These are phyloP conservation scores for Climacium dendroides DNA, from an alignment of 225 moss, liverwort and hornwort species.

Conservation along the genomic window DNA sequence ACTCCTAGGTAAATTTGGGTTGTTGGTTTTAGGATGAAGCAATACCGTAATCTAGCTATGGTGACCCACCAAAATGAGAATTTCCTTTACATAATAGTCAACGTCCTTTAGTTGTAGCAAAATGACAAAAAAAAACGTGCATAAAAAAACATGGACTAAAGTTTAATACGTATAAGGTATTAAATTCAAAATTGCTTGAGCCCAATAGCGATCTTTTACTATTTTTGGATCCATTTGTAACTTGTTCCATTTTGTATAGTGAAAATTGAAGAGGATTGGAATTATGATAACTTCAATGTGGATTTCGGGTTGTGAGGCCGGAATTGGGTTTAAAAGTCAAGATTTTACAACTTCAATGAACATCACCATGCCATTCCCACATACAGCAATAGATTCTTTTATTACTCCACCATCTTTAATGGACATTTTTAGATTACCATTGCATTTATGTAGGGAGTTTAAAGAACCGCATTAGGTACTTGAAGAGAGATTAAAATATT, in stretches of 20 bases:
- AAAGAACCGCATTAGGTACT: no score
- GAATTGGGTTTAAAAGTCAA: neutral
- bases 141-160: neutral
- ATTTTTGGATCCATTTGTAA: no score
- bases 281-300: neutral
- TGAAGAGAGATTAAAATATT: no score
- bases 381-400: no score
- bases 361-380: neutral
- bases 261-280: neutral
- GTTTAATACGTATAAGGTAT: neutral
- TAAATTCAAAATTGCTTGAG: neutral
- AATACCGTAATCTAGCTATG: no score
- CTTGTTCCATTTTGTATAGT: neutral
- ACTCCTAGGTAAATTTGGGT: no score
- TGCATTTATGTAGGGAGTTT: no score
- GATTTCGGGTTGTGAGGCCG: no score
- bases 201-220: neutral
- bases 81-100: neutral
- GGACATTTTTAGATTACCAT: no score
- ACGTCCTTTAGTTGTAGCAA: neutral
- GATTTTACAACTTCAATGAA: neutral
- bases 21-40: no score
- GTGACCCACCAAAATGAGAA: no score
- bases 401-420: no score
- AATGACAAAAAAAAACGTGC: neutral